Evolutionary conservation across 805 yeast genomes (phyloP).

Genomic region (Saccharomycopsis sp.): DNA sequence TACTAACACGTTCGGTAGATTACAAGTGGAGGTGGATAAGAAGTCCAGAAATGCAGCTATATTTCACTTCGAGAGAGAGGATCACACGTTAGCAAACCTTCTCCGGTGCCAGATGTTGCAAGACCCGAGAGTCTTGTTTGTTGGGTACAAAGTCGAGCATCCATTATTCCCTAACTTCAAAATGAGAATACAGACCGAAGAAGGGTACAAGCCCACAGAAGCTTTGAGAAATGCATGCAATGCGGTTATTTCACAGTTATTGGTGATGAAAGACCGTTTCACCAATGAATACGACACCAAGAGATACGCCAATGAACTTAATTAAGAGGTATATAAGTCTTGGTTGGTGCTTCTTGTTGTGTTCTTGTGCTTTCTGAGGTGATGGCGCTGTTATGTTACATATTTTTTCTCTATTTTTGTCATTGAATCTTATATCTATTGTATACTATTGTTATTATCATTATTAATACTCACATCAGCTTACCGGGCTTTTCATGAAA

Average conservation of each 20-base stretch:
- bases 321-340: too few species aligned
- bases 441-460: neutral
- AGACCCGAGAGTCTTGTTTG: slow-evolving; percentile 87
- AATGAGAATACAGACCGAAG: slow-evolving; percentile 92
- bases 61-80: slow-evolving; percentile 92
- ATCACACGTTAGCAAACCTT: slow-evolving; percentile 91
- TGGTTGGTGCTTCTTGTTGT: too few species aligned
- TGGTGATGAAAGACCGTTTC: slow-evolving; percentile 67
- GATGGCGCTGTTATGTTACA: neutral
- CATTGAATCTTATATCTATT: too few species aligned
- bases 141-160: slow-evolving; percentile 97
- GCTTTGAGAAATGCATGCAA: slow-evolving; percentile 90
- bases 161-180: slow-evolving; percentile 94
- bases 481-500: too few species aligned
- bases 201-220: slow-evolving; percentile 84
- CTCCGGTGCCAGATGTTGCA: slow-evolving; percentile 78
- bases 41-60: slow-evolving; percentile 93
- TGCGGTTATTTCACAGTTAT: slow-evolving; percentile 71
- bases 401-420: too few species aligned
- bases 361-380: too few species aligned
- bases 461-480: neutral
- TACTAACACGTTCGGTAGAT: slow-evolving; percentile 32
- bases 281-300: slow-evolving; percentile 90
- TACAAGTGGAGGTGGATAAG: slow-evolving; percentile 86
- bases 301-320: slow-evolving; percentile 48